Base-by-base conservation (phyloP, 2,329 filamentous ascomycete genomes). In the Colletotrichum sp. region DNA sequence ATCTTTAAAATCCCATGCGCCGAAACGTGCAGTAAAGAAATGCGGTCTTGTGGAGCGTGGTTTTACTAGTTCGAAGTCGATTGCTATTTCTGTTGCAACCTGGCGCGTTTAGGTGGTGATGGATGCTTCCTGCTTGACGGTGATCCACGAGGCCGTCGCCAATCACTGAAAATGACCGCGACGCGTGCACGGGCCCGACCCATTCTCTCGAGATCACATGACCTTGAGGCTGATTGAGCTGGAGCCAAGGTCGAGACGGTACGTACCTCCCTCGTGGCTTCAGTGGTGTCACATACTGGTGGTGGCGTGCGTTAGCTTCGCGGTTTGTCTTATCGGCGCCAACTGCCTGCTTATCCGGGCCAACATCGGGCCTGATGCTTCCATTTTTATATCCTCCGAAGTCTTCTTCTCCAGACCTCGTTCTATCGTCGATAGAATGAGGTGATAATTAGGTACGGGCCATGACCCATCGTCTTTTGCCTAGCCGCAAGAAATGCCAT, bases 1-100 rank as follows among this genome's bases (percentile, higher is more conserved):
- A 91, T 91, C 80, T 76, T 79, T 78, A 75, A 13, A 67, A 32
- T 72, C 18, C 76, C 76, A 78, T 78, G 72, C 60, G 69, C 18
- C 18, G 68, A 16, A 15, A 15, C 15, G 28, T 22, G 22, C 59
- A 68, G 44, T 60, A 8, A 8, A 18, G n/a, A 48, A 28, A 55
- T 55, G 59, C 26, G 24, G 32, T 22, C 18, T 62, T n/a, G 59
- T 16, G 52, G 22, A 59, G 26, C 8, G 57, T 67, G 22, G 10
- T 36, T 64, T 34, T 67, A 71, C 65, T 55, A 52, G 30, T 15
- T 18, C 24, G 62, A 60, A 15, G 34, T 24, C 34, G 60, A 39
- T 8, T 52, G 24, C 68, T 71, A 55, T 36, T 18, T 71, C 22
- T 15, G 39, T 32, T 68, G 66, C 59, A 55, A 71, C 15, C 36